A percentile compares a stretch with the other conserved stretches of the same genome.
These are phyloP conservation scores for Daldinia sp. DNA, from an alignment of 2,329 filamentous ascomycete species.

Conservation along the genomic window DNA sequence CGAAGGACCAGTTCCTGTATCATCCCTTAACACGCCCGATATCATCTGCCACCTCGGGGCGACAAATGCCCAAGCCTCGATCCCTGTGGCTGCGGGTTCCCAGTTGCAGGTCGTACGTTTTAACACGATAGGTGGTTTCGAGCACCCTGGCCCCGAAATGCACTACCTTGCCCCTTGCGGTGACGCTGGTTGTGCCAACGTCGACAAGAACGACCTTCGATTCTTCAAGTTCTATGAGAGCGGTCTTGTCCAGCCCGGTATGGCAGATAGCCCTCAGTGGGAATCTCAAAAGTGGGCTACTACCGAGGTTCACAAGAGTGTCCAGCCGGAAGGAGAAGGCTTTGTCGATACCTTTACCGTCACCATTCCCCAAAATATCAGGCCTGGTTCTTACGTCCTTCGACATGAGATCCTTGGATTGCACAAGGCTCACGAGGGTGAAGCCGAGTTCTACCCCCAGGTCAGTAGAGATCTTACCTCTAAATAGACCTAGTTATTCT, in stretches of 20 bases:
- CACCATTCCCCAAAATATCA: constrained; percentile 51
- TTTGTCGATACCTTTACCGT: constrained; percentile 56
- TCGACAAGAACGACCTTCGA: constrained; percentile 50
- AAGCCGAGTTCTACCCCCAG: constrained; percentile 47
- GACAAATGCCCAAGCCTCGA: constrained; percentile 37
- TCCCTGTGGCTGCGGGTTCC: constrained; percentile 45
- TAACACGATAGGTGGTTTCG: constrained; percentile 39
- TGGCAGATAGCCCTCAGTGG: constrained; percentile 55
- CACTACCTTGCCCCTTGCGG: constrained; percentile 54
- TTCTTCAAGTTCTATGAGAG: constrained; percentile 52
- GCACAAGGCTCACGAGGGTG: constrained; percentile 42
- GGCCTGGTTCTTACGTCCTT: constrained; percentile 45
- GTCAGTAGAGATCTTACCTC: constrained; percentile 20
- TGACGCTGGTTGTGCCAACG: constrained; percentile 49
- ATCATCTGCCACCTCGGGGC: constrained; percentile 42
- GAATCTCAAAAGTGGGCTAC: constrained; percentile 60
- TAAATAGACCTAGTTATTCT: neutral
- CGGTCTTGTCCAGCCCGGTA: constrained; percentile 47
- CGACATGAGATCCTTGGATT: constrained; percentile 48
- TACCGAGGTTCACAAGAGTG: constrained; percentile 57
- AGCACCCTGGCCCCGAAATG: constrained; percentile 49
- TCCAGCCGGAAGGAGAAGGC: constrained; percentile 61
- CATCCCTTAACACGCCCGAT: constrained; percentile 30
- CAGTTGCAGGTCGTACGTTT: constrained; percentile 48
- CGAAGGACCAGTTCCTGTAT: constrained; percentile 39